Conservation (phyloP, 371 early-diverging fungal species). For the Phascolomyces articulosus region DNA sequence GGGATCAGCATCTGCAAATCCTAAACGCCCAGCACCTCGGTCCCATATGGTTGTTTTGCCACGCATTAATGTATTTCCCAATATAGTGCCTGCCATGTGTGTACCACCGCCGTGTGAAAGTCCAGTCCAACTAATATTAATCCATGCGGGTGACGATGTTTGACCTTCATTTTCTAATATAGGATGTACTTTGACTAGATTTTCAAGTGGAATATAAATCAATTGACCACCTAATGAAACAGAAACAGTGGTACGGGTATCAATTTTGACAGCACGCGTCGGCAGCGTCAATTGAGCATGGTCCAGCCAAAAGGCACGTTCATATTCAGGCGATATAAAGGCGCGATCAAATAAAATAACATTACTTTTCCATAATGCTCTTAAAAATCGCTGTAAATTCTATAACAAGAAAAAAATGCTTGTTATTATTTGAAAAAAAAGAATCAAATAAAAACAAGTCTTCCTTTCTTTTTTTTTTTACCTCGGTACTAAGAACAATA, state of each 20-base stretch:
- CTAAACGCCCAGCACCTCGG: constrained; percentile 25
- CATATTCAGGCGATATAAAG: constrained; percentile 15
- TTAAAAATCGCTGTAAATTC: constrained; percentile 32
- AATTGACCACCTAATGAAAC: constrained; percentile 12
- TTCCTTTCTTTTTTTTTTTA: no score
- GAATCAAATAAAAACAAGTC: no score
- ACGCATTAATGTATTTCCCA: constrained; percentile 42
- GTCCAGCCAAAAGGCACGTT: constrained; percentile 22
- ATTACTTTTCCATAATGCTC: constrained; percentile 28
- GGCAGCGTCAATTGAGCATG: constrained; percentile 15
- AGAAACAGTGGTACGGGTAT: constrained; percentile 3
- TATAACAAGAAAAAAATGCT: background rate
- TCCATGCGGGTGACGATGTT: constrained; percentile 11
- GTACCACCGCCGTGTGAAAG: constrained; percentile 12
- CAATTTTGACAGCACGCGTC: constrained; percentile 5
- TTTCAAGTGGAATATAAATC: constrained; percentile 13
- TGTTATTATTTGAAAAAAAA: no score
- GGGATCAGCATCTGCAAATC: constrained; percentile 13
- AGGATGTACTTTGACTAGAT: constrained; percentile 9
- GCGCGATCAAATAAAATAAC: constrained; percentile 15
- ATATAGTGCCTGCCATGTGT: constrained; percentile 30
- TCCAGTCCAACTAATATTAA: constrained; percentile 25
- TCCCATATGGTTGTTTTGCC: constrained; percentile 45
- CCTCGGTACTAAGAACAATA: constrained; percentile 31
- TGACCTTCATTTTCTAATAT: background rate